These are phyloP conservation scores for Leccinum griseonigrum DNA, from an alignment of 1,284 basidiomycete species.

Conservation along the genomic window DNA sequence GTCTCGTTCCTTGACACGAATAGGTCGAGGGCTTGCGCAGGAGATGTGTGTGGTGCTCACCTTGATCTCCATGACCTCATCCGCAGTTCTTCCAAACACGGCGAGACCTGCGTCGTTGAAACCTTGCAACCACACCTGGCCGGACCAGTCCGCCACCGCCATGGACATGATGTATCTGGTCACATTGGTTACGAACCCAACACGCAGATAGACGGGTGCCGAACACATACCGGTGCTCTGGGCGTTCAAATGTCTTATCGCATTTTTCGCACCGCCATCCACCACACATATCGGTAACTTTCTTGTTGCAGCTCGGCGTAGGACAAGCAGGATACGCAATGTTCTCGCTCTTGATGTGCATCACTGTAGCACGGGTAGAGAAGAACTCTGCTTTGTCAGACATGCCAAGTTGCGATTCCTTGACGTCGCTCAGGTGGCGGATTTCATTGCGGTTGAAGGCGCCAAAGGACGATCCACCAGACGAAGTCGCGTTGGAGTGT, in stretches of 20 bases:
- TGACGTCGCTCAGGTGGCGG: slow-evolving; percentile 80
- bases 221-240: slow-evolving; percentile 73
- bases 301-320: slow-evolving; percentile 85
- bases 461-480: slow-evolving; percentile 39
- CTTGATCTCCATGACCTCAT: slow-evolving; percentile 75
- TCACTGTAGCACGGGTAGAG: slow-evolving; percentile 78
- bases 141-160: slow-evolving; percentile 87
- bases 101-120: slow-evolving; percentile 91
- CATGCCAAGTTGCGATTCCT: slow-evolving; percentile 76
- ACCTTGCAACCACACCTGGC: slow-evolving; percentile 90
- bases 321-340: slow-evolving; percentile 92
- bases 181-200: slow-evolving; percentile 2
- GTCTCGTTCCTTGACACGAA: slow-evolving; percentile 53
- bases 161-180: slow-evolving; percentile 86
- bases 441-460: slow-evolving; percentile 70
- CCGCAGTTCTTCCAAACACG: slow-evolving; percentile 79
- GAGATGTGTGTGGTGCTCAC: slow-evolving; percentile 26
- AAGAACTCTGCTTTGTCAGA: slow-evolving; percentile 84
- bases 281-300: slow-evolving; percentile 70
- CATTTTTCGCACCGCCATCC: slow-evolving; percentile 97
- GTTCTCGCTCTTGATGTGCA: slow-evolving; percentile 87
- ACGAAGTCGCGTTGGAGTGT: slow-evolving; percentile 50
- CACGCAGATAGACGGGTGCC: not conserved
- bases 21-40: not conserved
- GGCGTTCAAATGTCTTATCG: slow-evolving; percentile 67